These are phyloP conservation scores for Trapa bicornis DNA, from an alignment of 345 rosid species.

Conservation along the genomic window DNA sequence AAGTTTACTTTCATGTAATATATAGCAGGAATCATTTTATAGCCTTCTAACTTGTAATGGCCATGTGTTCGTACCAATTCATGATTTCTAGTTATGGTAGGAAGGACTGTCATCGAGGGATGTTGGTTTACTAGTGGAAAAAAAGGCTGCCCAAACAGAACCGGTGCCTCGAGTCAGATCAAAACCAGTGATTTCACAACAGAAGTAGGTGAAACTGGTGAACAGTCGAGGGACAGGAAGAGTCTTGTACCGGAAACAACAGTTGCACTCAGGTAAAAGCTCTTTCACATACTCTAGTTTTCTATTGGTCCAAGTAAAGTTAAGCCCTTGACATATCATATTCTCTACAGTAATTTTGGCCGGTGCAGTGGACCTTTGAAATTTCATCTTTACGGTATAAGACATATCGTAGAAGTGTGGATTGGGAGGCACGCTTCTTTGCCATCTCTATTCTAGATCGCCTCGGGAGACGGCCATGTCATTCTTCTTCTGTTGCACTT, in stretches of 20 bases:
- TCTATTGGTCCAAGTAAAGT: neutral
- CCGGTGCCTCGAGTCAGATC: neutral
- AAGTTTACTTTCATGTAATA: no score
- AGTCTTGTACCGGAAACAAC: no score
- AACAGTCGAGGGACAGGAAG: constrained; percentile 14
- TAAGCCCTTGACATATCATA: neutral
- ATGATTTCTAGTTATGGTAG: neutral
- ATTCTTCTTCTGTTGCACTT: neutral
- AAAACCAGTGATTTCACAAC: constrained; percentile 5
- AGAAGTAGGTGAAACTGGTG: constrained; percentile 26
- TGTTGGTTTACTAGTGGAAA: neutral
- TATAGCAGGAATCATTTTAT: neutral
- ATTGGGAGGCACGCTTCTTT: no score
- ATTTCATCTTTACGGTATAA: neutral
- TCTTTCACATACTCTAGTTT: neutral
- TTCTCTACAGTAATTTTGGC: neutral
- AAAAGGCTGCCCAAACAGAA: constrained; percentile 5
- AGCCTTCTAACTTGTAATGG: neutral
- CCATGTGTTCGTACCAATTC: neutral
- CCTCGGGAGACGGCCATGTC: neutral
- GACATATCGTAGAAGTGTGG: no score
- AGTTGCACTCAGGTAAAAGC: constrained; percentile 4
- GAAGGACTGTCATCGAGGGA: neutral
- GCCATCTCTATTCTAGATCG: neutral
- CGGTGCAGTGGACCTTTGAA: neutral